These are phyloP conservation scores for Melocanna baccifera DNA, from an alignment of 176 grass and related monocot genomes.

Conservation along the genomic window DNA sequence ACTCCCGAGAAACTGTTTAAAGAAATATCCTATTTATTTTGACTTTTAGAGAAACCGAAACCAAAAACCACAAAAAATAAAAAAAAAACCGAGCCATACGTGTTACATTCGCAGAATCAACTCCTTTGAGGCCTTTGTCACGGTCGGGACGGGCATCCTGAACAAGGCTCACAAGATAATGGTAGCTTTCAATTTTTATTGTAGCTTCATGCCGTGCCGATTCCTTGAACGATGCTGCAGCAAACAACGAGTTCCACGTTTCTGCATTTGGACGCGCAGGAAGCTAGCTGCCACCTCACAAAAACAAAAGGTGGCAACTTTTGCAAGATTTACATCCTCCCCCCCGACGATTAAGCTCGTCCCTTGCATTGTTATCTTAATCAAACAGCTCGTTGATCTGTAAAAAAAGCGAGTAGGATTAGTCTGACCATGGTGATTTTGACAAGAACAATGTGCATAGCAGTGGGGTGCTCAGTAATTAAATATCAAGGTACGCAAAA, in stretches of 20 bases:
- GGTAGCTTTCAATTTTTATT: too few relatives aligned
- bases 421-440: conserved; percentile 20
- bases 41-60: too few relatives aligned
- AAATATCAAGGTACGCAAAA: not conserved
- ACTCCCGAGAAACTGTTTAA: too few relatives aligned
- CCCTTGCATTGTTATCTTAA: not conserved
- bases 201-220: not conserved
- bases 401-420: not conserved
- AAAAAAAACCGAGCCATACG: too few relatives aligned
- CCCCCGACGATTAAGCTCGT: conserved; percentile 16
- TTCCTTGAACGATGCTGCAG: not conserved
- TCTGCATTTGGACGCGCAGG: not conserved
- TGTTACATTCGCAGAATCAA: too few relatives aligned
- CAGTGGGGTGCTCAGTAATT: not conserved
- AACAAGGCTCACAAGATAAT: too few relatives aligned
- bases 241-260: conserved; percentile 24
- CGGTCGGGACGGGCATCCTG: too few relatives aligned
- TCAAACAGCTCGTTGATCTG: not conserved
- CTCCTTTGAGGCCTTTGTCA: too few relatives aligned
- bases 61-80: too few relatives aligned
- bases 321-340: not conserved
- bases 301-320: not conserved
- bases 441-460: not conserved
- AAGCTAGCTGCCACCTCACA: not conserved
- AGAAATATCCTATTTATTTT: too few relatives aligned